Evolutionary conservation across 2,329 filamentous ascomycete species (phyloP), one percentile per base, ranked within the genome.

Genomic region (Paecilomyces sp.): DNA sequence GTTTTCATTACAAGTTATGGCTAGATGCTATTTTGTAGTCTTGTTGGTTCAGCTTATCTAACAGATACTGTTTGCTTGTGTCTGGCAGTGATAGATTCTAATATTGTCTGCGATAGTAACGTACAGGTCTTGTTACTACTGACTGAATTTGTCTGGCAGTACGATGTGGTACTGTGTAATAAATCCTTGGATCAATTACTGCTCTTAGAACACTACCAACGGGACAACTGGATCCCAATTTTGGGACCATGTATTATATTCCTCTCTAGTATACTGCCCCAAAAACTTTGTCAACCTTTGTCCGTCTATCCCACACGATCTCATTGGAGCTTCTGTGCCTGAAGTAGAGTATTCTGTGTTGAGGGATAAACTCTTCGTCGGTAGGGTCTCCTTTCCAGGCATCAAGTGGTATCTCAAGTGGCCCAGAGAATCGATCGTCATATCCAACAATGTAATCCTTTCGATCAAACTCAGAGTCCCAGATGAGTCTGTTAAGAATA

Each of bases 291-390:
- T 82, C 80, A 54, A 77, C 73, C 63, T 78, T 76, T 67, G 64
- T 71, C 54, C 73, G 73, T 50, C 81, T 72, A 64, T 84, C 80
- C 81, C 82, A 85, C 1, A 84, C 74, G 34, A 77, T 64, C 25
- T 76, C 74, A 18, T 70, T 75, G 55, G 73, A 65, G 5, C 65
- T 66, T 33, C 67, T 71, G 61, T 74, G 74, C 62, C 76, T 79
- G 63, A 83, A 79, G 61, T 81, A 80, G 58, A 80, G 61, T 18
- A 85, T 79, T 2, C 82, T 75, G 69, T 84, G 81, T 63, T 80
- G 77, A 2, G 82, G 82, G 59, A 84, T 83, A 59, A 83, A 84
- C 54, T 84, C 81, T 60, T 84, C 81, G 30, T 84, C 70, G 9
- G 81, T 83, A 33, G 77, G 76, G 55, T 83, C 81, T 18, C 73